These are phyloP conservation scores for Candida sanyaensis DNA, from an alignment of 1,139 yeast species.

Conservation along the genomic window DNA sequence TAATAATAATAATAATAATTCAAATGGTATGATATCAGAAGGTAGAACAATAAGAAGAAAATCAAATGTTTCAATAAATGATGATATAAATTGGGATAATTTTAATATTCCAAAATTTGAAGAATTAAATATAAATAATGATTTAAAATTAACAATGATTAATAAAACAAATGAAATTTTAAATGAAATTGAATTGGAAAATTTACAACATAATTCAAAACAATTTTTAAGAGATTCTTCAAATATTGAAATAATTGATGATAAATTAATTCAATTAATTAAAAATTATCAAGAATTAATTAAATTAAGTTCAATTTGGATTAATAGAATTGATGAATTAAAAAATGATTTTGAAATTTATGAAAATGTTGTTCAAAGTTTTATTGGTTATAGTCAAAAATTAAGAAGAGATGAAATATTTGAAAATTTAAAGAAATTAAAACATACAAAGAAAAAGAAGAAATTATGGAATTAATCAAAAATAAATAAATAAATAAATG, in stretches of 20 bases:
- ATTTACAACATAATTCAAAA: conserved; percentile 33
- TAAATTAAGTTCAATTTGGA: conserved; percentile 51
- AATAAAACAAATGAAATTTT: conserved; percentile 27
- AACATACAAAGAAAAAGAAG: conserved; percentile 19
- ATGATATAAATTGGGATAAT: conserved; percentile 35
- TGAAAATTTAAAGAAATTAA: conserved; percentile 34
- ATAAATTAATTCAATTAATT: conserved; percentile 30
- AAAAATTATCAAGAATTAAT: conserved; percentile 31
- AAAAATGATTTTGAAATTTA: conserved; percentile 60
- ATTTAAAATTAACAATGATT: conserved; percentile 21
- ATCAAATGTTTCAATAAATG: conserved; percentile 27
- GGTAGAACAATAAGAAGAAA: conserved; percentile 14
- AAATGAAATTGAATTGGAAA: conserved; percentile 37
- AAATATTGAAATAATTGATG: conserved; percentile 20
- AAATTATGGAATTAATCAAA: conserved; percentile 16
- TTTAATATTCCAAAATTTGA: conserved; percentile 30
- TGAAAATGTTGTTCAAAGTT: conserved; percentile 69
- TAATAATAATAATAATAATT: too few species aligned
- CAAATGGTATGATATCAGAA: neutral
- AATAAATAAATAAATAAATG: conserved; percentile 3
- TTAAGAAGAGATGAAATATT: conserved; percentile 51
- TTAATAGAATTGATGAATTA: conserved; percentile 39
- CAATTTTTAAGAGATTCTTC: conserved; percentile 3
- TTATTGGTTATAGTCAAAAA: conserved; percentile 70
- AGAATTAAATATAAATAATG: conserved; percentile 22